Evolutionary conservation across 805 yeast genomes (phyloP).

Genomic region (Ogataea siamensis): DNA sequence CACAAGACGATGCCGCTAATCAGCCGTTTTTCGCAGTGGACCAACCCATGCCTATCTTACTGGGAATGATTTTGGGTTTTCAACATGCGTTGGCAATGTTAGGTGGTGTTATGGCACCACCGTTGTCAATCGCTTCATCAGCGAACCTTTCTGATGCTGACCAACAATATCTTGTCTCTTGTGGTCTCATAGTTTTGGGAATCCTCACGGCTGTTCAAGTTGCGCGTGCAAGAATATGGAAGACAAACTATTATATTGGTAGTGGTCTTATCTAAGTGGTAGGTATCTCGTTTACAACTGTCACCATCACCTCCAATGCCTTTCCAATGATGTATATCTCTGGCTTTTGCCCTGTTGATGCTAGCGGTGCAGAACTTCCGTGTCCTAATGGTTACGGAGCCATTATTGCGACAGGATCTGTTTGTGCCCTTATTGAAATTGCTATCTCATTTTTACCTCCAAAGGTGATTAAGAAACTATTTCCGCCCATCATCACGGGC

Average conservation of each 20-base stretch:
- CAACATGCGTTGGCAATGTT: conserved; percentile 88
- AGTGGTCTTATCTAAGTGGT: conserved; percentile 87
- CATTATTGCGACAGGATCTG: conserved; percentile 70
- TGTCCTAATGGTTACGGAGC: conserved; percentile 91
- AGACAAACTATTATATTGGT: conserved; percentile 75
- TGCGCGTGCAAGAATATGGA: conserved; percentile 71
- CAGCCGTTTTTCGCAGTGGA: conserved; percentile 84
- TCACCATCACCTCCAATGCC: conserved; percentile 72
- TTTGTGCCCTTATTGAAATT: conserved; percentile 75
- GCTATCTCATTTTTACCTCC: conserved; percentile 76
- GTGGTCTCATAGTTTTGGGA: conserved; percentile 67
- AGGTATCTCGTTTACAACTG: conserved; percentile 87
- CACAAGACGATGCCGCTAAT: conserved; percentile 41
- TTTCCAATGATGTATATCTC: conserved; percentile 74
- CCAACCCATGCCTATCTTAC: conserved; percentile 73
- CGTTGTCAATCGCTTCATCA: conserved; percentile 61
- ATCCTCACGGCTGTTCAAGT: conserved; percentile 71
- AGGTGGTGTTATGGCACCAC: conserved; percentile 87
- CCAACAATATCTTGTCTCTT: conserved; percentile 68
- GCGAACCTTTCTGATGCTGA: conserved; percentile 54
- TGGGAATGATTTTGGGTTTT: conserved; percentile 76
- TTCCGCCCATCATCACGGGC: conserved; percentile 91
- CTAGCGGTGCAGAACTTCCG: conserved; percentile 64
- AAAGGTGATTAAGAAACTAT: conserved; percentile 59
- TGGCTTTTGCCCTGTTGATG: conserved; percentile 63